Evolutionary conservation across 164 flowering plant genomes (phyloP).

Genomic region (Umbellularia californica): DNA sequence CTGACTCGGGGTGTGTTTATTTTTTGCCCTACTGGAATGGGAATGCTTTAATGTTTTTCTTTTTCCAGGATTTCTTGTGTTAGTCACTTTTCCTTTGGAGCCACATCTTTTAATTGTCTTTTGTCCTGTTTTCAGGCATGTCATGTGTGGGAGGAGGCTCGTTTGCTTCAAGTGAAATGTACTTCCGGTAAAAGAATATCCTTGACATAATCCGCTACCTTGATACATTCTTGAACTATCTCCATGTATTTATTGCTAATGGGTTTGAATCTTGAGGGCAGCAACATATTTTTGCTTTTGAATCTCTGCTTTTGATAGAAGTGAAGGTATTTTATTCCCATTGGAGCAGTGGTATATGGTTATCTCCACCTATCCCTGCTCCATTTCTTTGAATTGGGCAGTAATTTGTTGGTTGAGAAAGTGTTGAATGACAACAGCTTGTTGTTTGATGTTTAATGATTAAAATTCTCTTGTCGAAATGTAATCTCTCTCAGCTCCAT

Average conservation of each 20-base stretch:
- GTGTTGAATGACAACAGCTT: neutral
- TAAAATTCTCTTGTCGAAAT: neutral
- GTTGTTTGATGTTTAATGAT: neutral
- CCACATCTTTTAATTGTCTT: neutral
- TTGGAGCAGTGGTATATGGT: neutral
- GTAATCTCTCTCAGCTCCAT: neutral
- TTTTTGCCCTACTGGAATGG: too few relatives aligned
- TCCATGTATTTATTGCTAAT: slow-evolving; percentile 5
- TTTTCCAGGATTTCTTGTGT: too few relatives aligned
- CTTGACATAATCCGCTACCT: neutral
- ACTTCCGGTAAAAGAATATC: neutral
- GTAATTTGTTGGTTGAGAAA: neutral
- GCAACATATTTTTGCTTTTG: neutral
- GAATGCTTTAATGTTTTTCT: too few relatives aligned
- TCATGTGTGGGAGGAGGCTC: slow-evolving; percentile 45
- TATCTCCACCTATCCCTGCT: neutral
- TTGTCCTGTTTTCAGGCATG: slow-evolving; percentile 39
- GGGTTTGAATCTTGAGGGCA: neutral
- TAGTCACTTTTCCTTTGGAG: neutral
- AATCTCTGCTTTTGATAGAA: slow-evolving; percentile 7
- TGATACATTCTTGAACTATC: neutral
- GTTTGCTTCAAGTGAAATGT: slow-evolving; percentile 35
- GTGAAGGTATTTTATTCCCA: neutral
- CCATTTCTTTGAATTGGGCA: neutral
- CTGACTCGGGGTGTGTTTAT: too few relatives aligned